Evolutionary conservation across 768 basidiomycete species (phyloP), one percentile per base, ranked within the genome.

Genomic region (Mycena floridula): DNA sequence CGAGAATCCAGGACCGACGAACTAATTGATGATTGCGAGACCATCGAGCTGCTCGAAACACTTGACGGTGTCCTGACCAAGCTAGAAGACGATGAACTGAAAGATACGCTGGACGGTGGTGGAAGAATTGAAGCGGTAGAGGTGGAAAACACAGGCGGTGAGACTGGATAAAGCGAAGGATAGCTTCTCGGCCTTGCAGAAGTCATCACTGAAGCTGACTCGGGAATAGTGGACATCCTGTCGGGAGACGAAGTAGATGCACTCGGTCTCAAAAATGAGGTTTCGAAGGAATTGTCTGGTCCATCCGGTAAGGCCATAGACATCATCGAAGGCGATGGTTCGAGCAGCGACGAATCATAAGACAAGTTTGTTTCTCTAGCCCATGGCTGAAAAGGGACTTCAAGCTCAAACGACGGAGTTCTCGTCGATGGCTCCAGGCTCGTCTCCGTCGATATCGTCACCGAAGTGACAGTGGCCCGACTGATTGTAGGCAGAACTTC

Each of bases 291-390:
- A 0, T 55, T 64, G 50, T 89, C 88, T 7, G 54, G 63, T 4
- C 70, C 74, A 36, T 90, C 86, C 1, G 74, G 77, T 36, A 88
- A 58, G 21, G 67, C 70, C 18, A 75, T 45, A 3, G 74, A 76
- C 20, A 60, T 60, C 3, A 77, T 66, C 18, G 83, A 82, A 15
- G 83, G 85, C 2, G 89, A 88, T 1, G 87, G 81, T 5, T 66
- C 68, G 20, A 91, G 66, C n/a, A 85, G 64, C 1, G 85, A 85
- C 0, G 89, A 89, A 18, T 89, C 87, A 49, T 84, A 90, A 0
- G 88, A 83, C 8, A 69, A 56, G 43, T 86, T 79, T 0, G 81
- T 82, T 53, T 80, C 81, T 3, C 72, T 59, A 2, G 74, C 79
- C 82, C 85, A 89, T 21, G 67, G 4, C n/a, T 22, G n/a, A 35